Percentiles rank a stretch among this genome's conserved stretches.
Conservation (phyloP, 345 rosid genomes). For the Salix brachista region DNA sequence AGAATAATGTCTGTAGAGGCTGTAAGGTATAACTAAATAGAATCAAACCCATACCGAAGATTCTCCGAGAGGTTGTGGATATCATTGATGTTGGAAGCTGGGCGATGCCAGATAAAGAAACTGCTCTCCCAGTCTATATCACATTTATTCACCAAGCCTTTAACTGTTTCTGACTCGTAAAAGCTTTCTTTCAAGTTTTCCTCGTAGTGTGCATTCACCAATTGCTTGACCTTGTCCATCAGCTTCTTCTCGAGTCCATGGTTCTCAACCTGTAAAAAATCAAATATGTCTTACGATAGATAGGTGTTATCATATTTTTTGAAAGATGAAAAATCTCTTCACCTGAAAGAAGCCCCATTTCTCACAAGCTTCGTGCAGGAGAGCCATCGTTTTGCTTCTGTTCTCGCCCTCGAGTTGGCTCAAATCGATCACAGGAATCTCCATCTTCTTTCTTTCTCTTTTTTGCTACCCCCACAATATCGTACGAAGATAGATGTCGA, state of each 20-base stretch:
- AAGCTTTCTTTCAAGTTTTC: slow-evolving; percentile 53
- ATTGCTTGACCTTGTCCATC: slow-evolving; percentile 76
- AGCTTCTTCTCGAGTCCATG: slow-evolving; percentile 60
- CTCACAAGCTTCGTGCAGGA: slow-evolving; percentile 76
- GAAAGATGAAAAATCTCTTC: background rate
- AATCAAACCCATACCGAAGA: slow-evolving; percentile 42
- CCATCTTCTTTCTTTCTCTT: slow-evolving; percentile 28
- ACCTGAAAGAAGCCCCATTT: slow-evolving; percentile 91
- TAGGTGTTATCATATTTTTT: background rate
- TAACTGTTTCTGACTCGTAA: slow-evolving; percentile 64
- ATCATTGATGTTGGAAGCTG: slow-evolving; percentile 52
- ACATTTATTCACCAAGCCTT: slow-evolving; percentile 36
- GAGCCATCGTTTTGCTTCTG: slow-evolving; percentile 56
- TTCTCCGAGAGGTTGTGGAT: slow-evolving; percentile 56
- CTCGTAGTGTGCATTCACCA: slow-evolving; percentile 67
- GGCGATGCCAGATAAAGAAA: slow-evolving; percentile 72
- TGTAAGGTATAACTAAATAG: too few relatives aligned
- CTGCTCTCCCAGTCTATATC: slow-evolving; percentile 83
- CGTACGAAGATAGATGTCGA: background rate
- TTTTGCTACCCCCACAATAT: background rate
- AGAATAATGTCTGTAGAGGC: too few relatives aligned
- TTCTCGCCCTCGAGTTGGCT: slow-evolving; percentile 59
- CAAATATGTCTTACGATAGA: background rate
- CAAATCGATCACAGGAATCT: slow-evolving; percentile 64
- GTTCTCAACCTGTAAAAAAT: slow-evolving; percentile 60